These are phyloP conservation scores for Sporothrix phasma DNA, from an alignment of 2,329 filamentous ascomycete genomes.

Conservation along the genomic window DNA sequence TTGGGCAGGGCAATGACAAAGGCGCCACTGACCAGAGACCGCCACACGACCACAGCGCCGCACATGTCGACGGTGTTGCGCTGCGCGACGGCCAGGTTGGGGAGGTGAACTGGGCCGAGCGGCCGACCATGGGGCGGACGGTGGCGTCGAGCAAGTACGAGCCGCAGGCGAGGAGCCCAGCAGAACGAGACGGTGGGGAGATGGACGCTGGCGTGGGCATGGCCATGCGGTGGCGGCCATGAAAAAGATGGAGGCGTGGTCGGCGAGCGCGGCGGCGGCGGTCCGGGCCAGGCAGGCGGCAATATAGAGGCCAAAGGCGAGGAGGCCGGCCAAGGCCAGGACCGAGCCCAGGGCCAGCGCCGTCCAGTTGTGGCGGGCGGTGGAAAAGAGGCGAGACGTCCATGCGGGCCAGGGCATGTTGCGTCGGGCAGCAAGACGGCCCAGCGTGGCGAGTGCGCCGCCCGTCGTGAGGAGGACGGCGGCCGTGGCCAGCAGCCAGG, in stretches of 20 bases:
- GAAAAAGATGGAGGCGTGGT: slow-evolving; percentile 21
- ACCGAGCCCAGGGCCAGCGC: slow-evolving; percentile 30
- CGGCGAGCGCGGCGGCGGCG: slow-evolving; percentile 19
- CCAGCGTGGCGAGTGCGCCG: not conserved
- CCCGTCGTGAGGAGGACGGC: slow-evolving; percentile 25
- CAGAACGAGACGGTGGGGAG: slow-evolving; percentile 35
- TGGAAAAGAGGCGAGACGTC: slow-evolving; percentile 13
- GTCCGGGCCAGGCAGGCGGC: slow-evolving; percentile 24
- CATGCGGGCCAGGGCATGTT: not conserved
- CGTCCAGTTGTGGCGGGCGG: slow-evolving; percentile 24
- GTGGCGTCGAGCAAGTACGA: slow-evolving; percentile 32
- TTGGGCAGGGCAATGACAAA: slow-evolving; percentile 36
- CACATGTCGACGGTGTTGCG: slow-evolving; percentile 41
- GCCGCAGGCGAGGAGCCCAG: slow-evolving; percentile 40
- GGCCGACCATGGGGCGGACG: slow-evolving; percentile 33
- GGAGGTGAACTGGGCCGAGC: slow-evolving; percentile 41
- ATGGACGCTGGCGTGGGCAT: slow-evolving; percentile 24
- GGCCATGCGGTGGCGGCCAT: slow-evolving; percentile 21
- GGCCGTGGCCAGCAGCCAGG: slow-evolving; percentile 33
- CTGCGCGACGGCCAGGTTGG: slow-evolving; percentile 36
- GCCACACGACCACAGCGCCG: slow-evolving; percentile 32
- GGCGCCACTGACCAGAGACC: slow-evolving; percentile 32
- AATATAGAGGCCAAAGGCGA: slow-evolving; percentile 37
- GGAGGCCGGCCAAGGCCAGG: slow-evolving; percentile 33
- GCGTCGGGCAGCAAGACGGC: not conserved